phyloP scores from a whole-genome alignment of 805 yeast genomes.

The Candida hungchunana region DNA sequence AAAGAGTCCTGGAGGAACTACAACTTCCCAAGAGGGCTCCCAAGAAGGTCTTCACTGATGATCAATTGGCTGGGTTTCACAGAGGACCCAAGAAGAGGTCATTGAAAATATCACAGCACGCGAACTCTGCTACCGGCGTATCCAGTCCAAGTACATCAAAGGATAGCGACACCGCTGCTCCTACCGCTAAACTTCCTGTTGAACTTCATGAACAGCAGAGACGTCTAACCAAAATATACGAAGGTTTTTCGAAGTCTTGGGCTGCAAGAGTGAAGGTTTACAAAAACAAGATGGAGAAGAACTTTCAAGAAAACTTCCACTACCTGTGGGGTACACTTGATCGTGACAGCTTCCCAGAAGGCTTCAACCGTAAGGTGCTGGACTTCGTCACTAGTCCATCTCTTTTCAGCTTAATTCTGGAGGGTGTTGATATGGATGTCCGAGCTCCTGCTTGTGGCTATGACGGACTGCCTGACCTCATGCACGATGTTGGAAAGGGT shows the following conservation, averaged over 20 bases:
- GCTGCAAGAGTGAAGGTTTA: constrained; percentile 52
- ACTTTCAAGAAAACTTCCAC: constrained; percentile 35
- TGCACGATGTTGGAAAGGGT: constrained; percentile 76
- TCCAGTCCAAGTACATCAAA: constrained; percentile 2
- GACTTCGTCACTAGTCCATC: constrained; percentile 47
- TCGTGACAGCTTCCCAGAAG: constrained; percentile 32
- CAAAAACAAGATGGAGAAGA: constrained; percentile 36
- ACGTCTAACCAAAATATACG: constrained; percentile 28
- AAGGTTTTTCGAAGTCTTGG: constrained; percentile 65
- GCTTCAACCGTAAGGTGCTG: constrained; percentile 42
- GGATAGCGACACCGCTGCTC: neutral
- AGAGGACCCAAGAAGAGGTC: constrained; percentile 6
- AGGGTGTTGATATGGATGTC: constrained; percentile 44
- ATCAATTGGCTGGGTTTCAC: constrained; percentile 3
- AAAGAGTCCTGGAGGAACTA: constrained; percentile 22
- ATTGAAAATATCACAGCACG: constrained; percentile 4
- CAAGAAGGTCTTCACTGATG: constrained; percentile 10
- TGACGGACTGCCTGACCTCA: constrained; percentile 52
- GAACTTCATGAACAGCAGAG: constrained; percentile 1
- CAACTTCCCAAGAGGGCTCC: constrained; percentile 10
- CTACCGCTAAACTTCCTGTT: neutral
- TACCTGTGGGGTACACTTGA: constrained; percentile 40
- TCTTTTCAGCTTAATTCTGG: constrained; percentile 47
- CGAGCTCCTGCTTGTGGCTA: constrained; percentile 48
- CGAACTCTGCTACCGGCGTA: constrained; percentile 5